Conservation (phyloP, 805 yeast species). For the Saturnispora saitoi region DNA sequence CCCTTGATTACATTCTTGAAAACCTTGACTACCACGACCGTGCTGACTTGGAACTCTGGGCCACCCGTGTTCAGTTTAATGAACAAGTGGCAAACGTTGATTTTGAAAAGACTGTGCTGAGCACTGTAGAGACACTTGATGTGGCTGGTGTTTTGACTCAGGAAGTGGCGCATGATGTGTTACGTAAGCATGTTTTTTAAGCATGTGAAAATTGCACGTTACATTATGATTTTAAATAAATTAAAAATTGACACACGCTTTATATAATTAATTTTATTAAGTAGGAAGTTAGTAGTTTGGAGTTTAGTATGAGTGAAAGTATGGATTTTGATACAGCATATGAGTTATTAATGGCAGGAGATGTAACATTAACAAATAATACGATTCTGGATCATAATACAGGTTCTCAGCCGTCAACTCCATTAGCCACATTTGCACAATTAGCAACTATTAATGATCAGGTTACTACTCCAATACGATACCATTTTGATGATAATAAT, state of each 20-base stretch:
- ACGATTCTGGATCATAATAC: background rate
- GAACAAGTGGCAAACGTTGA: conserved; percentile 40
- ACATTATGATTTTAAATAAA: background rate
- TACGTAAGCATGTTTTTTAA: conserved; percentile 2
- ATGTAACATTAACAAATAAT: background rate
- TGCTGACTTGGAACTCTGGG: conserved; percentile 77
- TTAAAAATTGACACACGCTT: background rate
- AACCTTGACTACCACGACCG: conserved; percentile 62
- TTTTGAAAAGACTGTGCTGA: conserved; percentile 40
- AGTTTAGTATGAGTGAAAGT: conserved; percentile 13
- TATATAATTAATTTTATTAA: background rate
- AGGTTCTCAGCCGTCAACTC: background rate
- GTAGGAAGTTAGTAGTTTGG: background rate
- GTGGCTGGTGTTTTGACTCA: conserved; percentile 51
- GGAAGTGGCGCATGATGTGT: conserved; percentile 3
- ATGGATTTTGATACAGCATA: conserved; percentile 33
- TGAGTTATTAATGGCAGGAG: conserved; percentile 26
- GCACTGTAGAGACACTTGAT: conserved; percentile 49
- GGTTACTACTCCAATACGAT: conserved; percentile 1
- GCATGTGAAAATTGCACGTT: background rate
- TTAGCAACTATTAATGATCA: conserved; percentile 1
- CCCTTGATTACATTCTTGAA: conserved; percentile 52
- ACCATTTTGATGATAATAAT: background rate
- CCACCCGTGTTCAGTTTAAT: conserved; percentile 62
- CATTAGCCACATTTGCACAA: background rate